A percentile compares a stretch with the other conserved stretches of the same genome.
Conservation (phyloP, 2,329 filamentous ascomycete species). For the Aspergillus pseudoviridinutans region DNA sequence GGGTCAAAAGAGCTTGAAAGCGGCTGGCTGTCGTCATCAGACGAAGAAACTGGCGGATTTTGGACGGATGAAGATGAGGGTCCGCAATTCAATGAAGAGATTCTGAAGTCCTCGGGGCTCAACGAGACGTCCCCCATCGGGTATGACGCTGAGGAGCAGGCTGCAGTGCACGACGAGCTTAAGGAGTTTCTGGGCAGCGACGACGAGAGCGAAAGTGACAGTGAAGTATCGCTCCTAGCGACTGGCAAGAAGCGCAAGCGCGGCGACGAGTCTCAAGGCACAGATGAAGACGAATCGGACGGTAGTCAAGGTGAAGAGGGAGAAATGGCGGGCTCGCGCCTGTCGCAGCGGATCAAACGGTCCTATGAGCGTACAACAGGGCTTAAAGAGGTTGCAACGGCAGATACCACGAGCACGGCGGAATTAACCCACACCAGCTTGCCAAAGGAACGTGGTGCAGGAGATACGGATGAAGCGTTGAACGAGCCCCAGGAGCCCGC, state of each 20-base stretch:
- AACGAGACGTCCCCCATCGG: constrained; percentile 49
- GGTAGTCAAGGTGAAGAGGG: constrained; percentile 24
- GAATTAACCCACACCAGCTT: neutral
- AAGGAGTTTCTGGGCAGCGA: constrained; percentile 63
- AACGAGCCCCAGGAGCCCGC: constrained; percentile 26
- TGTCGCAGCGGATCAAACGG: constrained; percentile 40
- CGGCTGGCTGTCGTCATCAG: constrained; percentile 43
- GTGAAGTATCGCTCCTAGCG: constrained; percentile 34
- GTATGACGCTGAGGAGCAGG: constrained; percentile 61
- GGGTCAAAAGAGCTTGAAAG: constrained; percentile 44
- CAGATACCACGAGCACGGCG: constrained; percentile 13
- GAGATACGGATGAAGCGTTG: constrained; percentile 25
- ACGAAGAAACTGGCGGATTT: constrained; percentile 47
- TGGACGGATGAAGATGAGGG: constrained; percentile 42
- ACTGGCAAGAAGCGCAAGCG: constrained; percentile 38
- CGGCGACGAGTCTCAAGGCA: constrained; percentile 22
- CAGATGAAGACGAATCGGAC: constrained; percentile 33
- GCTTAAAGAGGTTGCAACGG: constrained; percentile 34
- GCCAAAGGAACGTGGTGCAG: constrained; percentile 18
- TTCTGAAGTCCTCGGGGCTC: constrained; percentile 49
- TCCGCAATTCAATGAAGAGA: constrained; percentile 37
- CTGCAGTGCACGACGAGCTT: constrained; percentile 65
- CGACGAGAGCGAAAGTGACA: constrained; percentile 49
- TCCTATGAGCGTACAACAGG: constrained; percentile 39
- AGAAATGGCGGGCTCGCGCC: constrained; percentile 37